Evolutionary conservation across 495 filamentous ascomycete genomes (phyloP), one percentile per base, ranked within the genome.

Genomic region (Talaromyces nanjingensis): DNA sequence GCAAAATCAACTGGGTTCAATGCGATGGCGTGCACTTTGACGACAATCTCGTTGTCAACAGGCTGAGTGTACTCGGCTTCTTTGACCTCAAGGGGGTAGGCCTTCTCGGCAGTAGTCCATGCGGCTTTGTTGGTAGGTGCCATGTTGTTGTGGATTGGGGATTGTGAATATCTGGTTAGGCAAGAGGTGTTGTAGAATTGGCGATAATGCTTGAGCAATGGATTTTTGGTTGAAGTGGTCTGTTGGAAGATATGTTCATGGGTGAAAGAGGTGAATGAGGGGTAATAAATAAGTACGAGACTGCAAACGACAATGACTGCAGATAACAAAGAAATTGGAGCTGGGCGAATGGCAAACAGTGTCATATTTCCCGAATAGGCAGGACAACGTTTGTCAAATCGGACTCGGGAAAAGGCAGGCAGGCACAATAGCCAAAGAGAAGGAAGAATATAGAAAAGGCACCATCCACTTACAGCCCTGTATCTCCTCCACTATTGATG

Each of bases 1-100:
- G 69, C 65, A 52, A 58, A 65, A 66, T 79, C 76, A 47, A 74
- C 54, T 0, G 74, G 79, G 57, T 83, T 83, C 45, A 83, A 68
- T n/a, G 77, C 79, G 8, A 79, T 67, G 24, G 78, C 79, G 54
- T 61, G 37, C 45, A 71, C 74, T 58, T 74, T 76, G 55, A 81
- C 67, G 6, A 77, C 69, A 24, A 81, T 29, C 55, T 81, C 70
- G 24, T 67, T 65, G 0, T 70, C 49, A 2, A 67, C 69, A 4
- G 77, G 65, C 16, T 59, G 66, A 18, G 73, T 70, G 25, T 74
- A 56, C 34, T 72, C 70, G 27, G 77, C 72, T 3, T 72, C 68
- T 9, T 68, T 64, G 8, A 81, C 71, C 45, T 72, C 42, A 16
- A 81, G 72, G 16, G 71, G 72, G 12, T 63, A 60, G 54, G 64